A percentile compares a stretch with the other conserved stretches of the same genome.
phyloP scores from a whole-genome alignment of 2,329 filamentous ascomycete species.

The Diplodia scrobiculata region DNA sequence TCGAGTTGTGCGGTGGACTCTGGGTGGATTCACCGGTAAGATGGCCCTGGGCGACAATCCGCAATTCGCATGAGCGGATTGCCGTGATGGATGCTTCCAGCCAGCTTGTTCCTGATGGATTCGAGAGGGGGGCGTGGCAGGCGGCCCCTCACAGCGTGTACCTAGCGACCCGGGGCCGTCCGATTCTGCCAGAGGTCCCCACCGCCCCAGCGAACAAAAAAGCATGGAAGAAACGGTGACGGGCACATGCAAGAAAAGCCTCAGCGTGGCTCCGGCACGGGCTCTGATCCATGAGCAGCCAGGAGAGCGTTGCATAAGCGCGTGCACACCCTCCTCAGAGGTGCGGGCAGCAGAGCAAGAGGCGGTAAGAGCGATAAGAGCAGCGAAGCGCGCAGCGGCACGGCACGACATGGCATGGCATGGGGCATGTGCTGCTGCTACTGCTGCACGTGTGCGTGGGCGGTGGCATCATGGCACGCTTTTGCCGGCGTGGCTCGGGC shows the following conservation, averaged over 20 bases:
- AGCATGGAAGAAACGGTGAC: slow-evolving; percentile 20
- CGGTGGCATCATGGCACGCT: slow-evolving; percentile 4
- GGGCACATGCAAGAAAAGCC: slow-evolving; percentile 24
- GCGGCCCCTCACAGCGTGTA: background rate
- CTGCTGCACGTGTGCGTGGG: background rate
- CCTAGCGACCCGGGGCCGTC: slow-evolving; percentile 9
- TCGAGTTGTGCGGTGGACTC: background rate
- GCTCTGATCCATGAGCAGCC: slow-evolving; percentile 7
- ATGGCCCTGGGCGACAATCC: slow-evolving; percentile 11
- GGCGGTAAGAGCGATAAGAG: slow-evolving; percentile 23
- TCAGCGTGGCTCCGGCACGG: slow-evolving; percentile 20
- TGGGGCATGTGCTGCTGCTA: background rate
- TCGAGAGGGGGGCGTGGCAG: slow-evolving; percentile 4
- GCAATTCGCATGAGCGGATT: slow-evolving; percentile 8
- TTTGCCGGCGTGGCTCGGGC: background rate
- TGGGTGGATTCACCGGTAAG: slow-evolving; percentile 18
- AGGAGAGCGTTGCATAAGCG: slow-evolving; percentile 18
- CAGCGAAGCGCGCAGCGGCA: background rate
- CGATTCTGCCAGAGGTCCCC: slow-evolving; percentile 23
- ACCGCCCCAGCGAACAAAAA: slow-evolving; percentile 6
- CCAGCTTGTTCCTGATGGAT: slow-evolving; percentile 19
- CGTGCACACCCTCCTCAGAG: slow-evolving; percentile 15
- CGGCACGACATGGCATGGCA: background rate
- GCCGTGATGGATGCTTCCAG: slow-evolving; percentile 12
- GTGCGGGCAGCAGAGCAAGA: slow-evolving; percentile 2